A percentile compares a stretch with the other conserved stretches of the same genome.
Conservation (phyloP, 208 protist species). For the Leptomonas pyrrhocoris region DNA sequence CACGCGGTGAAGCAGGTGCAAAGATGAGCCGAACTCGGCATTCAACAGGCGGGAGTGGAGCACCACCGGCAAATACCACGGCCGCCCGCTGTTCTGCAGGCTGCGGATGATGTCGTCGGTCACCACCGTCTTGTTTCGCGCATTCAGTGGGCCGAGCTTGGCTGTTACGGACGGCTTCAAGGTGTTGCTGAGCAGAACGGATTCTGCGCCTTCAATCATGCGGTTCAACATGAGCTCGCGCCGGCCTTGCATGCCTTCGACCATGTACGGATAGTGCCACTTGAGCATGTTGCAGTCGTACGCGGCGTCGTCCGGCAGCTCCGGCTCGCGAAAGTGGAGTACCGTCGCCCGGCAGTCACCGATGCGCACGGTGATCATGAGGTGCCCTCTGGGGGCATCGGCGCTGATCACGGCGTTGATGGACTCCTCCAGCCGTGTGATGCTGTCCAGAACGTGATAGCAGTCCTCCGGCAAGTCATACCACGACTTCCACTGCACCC, state of each 20-base stretch:
- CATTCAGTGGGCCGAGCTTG: conserved; percentile 70
- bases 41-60: conserved; percentile 83
- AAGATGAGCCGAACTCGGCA: conserved; percentile 71
- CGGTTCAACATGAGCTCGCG: conserved; percentile 79
- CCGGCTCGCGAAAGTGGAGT: conserved; percentile 73
- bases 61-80: conserved; percentile 75
- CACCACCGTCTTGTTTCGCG: conserved; percentile 33
- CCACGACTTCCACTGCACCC: conserved; percentile 76
- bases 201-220: conserved; percentile 82
- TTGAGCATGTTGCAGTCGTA: conserved; percentile 88
- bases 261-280: conserved; percentile 85
- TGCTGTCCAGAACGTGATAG: conserved; percentile 64
- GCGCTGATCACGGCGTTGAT: conserved; percentile 63
- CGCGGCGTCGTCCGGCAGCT: conserved; percentile 67
- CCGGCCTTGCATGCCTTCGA: conserved; percentile 66
- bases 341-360: conserved; percentile 84
- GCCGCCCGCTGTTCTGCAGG: conserved; percentile 69
- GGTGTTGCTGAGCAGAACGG: conserved; percentile 71
- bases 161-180: conserved; percentile 72
- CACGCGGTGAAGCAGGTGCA: conserved; percentile 82
- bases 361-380: conserved; percentile 87
- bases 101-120: conserved; percentile 69
- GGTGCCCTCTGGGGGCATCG: conserved; percentile 64
- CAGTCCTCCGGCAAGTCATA: conserved; percentile 60
- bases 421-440: conserved; percentile 78